phyloP scores from a whole-genome alignment of 1,284 basidiomycete species.

The Athelia psychrophila region DNA sequence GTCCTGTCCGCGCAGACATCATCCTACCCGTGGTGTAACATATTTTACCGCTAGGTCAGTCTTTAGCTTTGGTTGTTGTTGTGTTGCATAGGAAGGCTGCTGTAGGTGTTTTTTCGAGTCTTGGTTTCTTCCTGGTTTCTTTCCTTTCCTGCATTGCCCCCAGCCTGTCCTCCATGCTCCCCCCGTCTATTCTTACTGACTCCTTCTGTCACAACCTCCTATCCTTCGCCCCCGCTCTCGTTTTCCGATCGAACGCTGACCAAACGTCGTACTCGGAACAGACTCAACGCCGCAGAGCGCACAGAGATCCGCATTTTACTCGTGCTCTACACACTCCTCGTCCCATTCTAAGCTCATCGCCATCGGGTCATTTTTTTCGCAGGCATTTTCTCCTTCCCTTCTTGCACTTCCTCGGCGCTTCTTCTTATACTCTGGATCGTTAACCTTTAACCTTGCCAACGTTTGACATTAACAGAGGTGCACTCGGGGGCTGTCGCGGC shows the following conservation, averaged over 20 bases:
- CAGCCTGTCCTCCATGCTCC: too few species aligned
- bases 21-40: conserved; percentile 73
- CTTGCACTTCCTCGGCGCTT: too few species aligned
- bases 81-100: conserved; percentile 45
- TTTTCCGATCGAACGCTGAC: too few species aligned
- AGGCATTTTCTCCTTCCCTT: too few species aligned
- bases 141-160: too few species aligned
- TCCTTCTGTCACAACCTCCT: too few species aligned
- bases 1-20: too few species aligned
- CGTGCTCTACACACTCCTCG: conserved; percentile 63
- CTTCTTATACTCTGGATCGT: too few species aligned
- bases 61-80: conserved; percentile 37
- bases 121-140: background rate
- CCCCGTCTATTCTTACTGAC: too few species aligned
- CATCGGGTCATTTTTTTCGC: conserved; percentile 71
- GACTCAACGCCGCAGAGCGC: conserved; percentile 48
- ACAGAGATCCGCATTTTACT: conserved; percentile 68
- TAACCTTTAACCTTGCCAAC: too few species aligned
- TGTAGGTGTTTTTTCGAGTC: background rate
- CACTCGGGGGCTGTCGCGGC: conserved; percentile 69
- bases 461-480: conserved; percentile 79
- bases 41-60: conserved; percentile 62
- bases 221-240: too few species aligned
- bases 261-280: too few species aligned
- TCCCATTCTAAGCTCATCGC: conserved; percentile 78